Base-by-base conservation (phyloP, 192 early-diverging fungal genomes). In the Coemansia sp. region DNA sequence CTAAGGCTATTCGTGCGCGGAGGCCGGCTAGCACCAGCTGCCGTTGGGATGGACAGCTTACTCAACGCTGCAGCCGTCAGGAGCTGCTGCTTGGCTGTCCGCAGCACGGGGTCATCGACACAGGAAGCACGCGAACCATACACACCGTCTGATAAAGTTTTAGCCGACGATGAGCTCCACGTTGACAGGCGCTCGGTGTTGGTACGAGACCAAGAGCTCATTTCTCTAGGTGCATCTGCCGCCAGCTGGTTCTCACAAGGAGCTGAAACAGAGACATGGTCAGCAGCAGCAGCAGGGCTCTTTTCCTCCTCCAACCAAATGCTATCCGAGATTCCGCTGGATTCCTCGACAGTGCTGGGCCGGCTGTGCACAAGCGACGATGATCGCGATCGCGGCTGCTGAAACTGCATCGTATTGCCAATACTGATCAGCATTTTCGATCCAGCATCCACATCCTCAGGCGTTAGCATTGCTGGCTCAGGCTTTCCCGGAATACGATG, bases 121-220 rank as follows among this genome's bases (percentile, higher is more conserved):
- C 67, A 58, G 14, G 73, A 37, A 13, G 69, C 62, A 6, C 73
- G 62, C 29, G 59, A 45, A 14, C 62, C 54, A 11, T 47, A 57
- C 33, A 62, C n/a, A 22, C 63, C 67, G 22, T 75, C 73, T 2
- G 77, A 55, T 9, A 80, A 58, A 10, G 77, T 80, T 27, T 64
- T 60, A 0, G 64, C 72, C 6, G 77, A 80, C 5, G 77, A 80
- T 1, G 77, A 62, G 55, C 77, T 80, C 77, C 77, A 80, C 14
- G 77, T 80, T 30, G 77, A 80, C 77, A 80, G 70, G 14, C 77
- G 63, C 50, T 69, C 76, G 0, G 71, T 61, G 59, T 69, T 75
- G 38, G 45, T 61, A 20, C 67, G 53, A 7, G 37, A 41, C 62
- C 57, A 66, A 14, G 60, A 54, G 52, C 29, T n/a, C 17, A 17